These are phyloP conservation scores for Ajuga reptans DNA, from an alignment of 305 asterid species.

Conservation along the genomic window DNA sequence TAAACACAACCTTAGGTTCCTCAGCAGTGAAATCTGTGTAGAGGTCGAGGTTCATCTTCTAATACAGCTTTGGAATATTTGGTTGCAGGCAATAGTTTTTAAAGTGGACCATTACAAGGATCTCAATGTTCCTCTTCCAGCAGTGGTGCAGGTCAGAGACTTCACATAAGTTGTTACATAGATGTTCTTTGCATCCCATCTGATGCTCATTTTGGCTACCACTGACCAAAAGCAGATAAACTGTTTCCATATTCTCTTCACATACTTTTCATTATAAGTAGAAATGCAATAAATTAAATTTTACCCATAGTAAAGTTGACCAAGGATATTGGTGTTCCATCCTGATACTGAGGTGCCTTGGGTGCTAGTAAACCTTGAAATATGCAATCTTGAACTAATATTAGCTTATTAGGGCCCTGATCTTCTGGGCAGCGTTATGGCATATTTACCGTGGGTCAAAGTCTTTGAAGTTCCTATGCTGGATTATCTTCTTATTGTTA, in stretches of 20 bases:
- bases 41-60: constrained; percentile 18
- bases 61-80: constrained; percentile 17
- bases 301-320: background rate
- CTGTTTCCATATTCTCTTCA: constrained; percentile 1
- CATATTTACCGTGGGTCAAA: background rate
- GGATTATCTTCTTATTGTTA: constrained; percentile 23
- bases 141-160: constrained; percentile 66
- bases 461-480: constrained; percentile 15
- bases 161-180: constrained; percentile 9
- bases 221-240: background rate
- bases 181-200: constrained; percentile 4
- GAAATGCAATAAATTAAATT: background rate
- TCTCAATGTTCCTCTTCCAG: constrained; percentile 88
- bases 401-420: background rate
- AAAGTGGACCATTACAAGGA: constrained; percentile 60
- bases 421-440: no score
- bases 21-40: background rate
- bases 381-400: background rate
- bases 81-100: constrained; percentile 79
- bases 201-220: background rate
- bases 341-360: background rate
- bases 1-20: background rate
- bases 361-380: background rate
- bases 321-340: background rate
- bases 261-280: background rate